A percentile compares a stretch with the other conserved stretches of the same genome.
Evolutionary conservation across 2,329 filamentous ascomycete genomes (phyloP).

Genomic region (Elsinoe perseae): DNA sequence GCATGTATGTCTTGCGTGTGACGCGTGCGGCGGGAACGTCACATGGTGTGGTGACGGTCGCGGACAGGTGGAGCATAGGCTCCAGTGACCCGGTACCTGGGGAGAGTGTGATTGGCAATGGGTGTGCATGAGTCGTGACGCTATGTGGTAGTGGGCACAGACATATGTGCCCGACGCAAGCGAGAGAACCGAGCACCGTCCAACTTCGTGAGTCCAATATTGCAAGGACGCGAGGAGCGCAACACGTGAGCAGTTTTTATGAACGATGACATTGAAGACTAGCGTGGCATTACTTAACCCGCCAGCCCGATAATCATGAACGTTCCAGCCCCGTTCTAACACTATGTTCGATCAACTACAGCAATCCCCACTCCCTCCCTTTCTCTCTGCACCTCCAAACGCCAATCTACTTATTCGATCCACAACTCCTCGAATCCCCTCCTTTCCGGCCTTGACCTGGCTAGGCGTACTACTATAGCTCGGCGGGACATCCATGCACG

Average conservation of each 20-base stretch:
- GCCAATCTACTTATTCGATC: conserved; percentile 46
- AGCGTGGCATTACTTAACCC: not conserved
- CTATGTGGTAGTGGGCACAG: not conserved
- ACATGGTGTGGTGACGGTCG: not conserved
- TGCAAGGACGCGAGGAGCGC: no score
- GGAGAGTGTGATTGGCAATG: not conserved
- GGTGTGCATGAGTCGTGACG: not conserved
- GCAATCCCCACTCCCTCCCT: conserved; percentile 23
- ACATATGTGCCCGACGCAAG: not conserved
- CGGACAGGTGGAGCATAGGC: not conserved
- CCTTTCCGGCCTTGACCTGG: conserved; percentile 44
- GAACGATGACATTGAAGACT: not conserved
- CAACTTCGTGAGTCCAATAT: no score
- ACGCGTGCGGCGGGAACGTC: not conserved
- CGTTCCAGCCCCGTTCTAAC: not conserved
- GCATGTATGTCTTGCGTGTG: not conserved
- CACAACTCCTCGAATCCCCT: conserved; percentile 35
- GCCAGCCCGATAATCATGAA: no score
- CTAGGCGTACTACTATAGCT: conserved; percentile 66
- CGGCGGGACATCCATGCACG: conserved; percentile 71
- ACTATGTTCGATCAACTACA: not conserved
- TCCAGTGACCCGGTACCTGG: not conserved
- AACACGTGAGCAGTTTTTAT: no score
- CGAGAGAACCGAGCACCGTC: no score
- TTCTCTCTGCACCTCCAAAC: conserved; percentile 36